A percentile compares a stretch with the other conserved stretches of the same genome.
These are phyloP conservation scores for Naematelia aurantialba DNA, from an alignment of 768 basidiomycete genomes.

Conservation along the genomic window DNA sequence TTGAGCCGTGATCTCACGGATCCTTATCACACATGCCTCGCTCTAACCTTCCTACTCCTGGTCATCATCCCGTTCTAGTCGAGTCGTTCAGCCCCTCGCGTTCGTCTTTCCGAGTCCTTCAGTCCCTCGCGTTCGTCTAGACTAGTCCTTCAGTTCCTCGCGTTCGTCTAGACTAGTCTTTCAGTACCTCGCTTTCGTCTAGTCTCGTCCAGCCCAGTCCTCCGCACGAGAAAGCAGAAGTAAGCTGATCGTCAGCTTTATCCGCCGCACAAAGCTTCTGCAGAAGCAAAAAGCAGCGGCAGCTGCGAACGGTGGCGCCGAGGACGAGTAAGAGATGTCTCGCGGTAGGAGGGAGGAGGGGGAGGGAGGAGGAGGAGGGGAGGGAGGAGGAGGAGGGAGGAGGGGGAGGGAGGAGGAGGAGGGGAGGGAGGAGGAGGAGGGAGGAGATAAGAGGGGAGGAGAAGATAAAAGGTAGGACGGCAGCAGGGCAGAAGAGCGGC, in stretches of 20 bases:
- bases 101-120: not conserved
- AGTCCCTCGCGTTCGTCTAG: no score
- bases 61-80: no score
- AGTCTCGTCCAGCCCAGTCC: not conserved
- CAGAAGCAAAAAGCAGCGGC: not conserved
- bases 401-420: no score
- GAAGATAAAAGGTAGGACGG: no score
- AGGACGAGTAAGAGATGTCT: not conserved
- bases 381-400: not conserved
- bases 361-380: not conserved
- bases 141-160: no score
- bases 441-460: no score
- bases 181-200: not conserved
- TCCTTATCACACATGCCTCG: no score
- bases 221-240: not conserved
- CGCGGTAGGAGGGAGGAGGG: not conserved
- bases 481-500: no score
- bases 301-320: not conserved
- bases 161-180: no score
- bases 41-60: no score
- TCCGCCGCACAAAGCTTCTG: not conserved
- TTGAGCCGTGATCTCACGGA: no score
- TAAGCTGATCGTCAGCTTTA: not conserved
- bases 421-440: no score
- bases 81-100: not conserved